phyloP scores from a whole-genome alignment of 2,329 filamentous ascomycete genomes.

The Trichoderma sp. region DNA sequence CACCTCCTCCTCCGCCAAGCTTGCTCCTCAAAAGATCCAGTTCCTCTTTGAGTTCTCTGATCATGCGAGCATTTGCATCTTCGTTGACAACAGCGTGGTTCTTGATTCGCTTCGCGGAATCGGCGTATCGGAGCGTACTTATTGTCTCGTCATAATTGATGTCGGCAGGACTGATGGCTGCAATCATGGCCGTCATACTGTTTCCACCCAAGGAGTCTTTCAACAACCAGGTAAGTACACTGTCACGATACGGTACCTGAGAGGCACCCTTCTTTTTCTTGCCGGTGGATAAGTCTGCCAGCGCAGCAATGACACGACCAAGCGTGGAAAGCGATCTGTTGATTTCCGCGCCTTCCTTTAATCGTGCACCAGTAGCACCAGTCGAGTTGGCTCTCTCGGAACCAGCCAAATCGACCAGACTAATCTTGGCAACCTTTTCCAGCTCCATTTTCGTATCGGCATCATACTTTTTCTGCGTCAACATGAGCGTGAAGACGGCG shows the following conservation, averaged over 20 bases:
- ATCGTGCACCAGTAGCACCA: constrained; percentile 86
- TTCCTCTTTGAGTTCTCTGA: constrained; percentile 95
- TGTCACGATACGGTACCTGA: constrained; percentile 95
- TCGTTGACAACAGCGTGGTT: constrained; percentile 99
- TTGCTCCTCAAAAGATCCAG: constrained; percentile 82
- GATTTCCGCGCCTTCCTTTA: constrained; percentile 98
- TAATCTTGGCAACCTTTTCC: constrained; percentile 97
- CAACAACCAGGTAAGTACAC: constrained; percentile 90
- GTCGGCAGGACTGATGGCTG: constrained; percentile 94
- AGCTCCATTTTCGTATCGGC: constrained; percentile 93
- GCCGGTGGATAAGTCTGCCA: constrained; percentile 84
- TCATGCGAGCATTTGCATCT: constrained; percentile 98
- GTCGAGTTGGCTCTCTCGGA: constrained; percentile 97
- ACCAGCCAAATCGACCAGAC: constrained; percentile 93
- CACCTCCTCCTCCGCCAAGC: constrained; percentile 58
- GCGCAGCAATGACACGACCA: constrained; percentile 92
- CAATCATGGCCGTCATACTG: constrained; percentile 99
- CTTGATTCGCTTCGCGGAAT: constrained; percentile 98
- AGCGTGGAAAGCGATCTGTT: constrained; percentile 95
- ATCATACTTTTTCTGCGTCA: constrained; percentile 92
- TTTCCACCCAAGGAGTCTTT: constrained; percentile 98
- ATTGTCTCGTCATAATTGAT: constrained; percentile 99
- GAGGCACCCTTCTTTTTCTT: constrained; percentile 74
- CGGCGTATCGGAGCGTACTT: constrained; percentile 91
- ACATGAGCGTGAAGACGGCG: constrained; percentile 92